These are phyloP conservation scores for Colletotrichum sp. DNA, from an alignment of 2,329 filamentous ascomycete genomes.

Conservation along the genomic window DNA sequence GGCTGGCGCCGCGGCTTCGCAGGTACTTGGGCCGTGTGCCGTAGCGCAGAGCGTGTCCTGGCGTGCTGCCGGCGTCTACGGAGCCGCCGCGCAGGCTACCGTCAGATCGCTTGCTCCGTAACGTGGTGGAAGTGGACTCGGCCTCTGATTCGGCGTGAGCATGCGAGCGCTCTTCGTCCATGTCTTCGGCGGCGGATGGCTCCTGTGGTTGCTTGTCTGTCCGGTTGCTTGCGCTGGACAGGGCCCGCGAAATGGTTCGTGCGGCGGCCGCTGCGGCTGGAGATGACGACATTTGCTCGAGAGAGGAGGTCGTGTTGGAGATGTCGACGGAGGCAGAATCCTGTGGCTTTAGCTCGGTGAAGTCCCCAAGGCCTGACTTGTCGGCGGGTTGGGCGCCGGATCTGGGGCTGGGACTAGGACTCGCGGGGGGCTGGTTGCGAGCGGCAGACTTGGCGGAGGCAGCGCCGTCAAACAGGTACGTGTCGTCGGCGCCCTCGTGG, in stretches of 20 bases:
- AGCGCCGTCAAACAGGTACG: constrained; percentile 60
- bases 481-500: constrained; percentile 59
- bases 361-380: neutral
- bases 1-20: constrained; percentile 60
- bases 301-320: constrained; percentile 51
- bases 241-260: constrained; percentile 56
- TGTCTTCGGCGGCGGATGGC: constrained; percentile 27
- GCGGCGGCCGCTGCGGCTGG: constrained; percentile 61
- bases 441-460: constrained; percentile 36
- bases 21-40: constrained; percentile 61
- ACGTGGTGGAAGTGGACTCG: constrained; percentile 25
- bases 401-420: constrained; percentile 19
- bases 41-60: constrained; percentile 50
- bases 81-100: constrained; percentile 32
- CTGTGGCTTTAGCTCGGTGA: constrained; percentile 20
- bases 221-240: constrained; percentile 47
- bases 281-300: constrained; percentile 61
- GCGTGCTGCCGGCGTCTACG: constrained; percentile 50
- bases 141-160: constrained; percentile 32
- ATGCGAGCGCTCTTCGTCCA: constrained; percentile 30
- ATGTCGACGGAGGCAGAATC: constrained; percentile 31
- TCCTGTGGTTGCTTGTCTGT: constrained; percentile 25
- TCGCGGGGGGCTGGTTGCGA: constrained; percentile 28
- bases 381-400: neutral
- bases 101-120: constrained; percentile 37